Evolutionary conservation across 495 filamentous ascomycete genomes (phyloP).

Genomic region (Daldinia decipiens): DNA sequence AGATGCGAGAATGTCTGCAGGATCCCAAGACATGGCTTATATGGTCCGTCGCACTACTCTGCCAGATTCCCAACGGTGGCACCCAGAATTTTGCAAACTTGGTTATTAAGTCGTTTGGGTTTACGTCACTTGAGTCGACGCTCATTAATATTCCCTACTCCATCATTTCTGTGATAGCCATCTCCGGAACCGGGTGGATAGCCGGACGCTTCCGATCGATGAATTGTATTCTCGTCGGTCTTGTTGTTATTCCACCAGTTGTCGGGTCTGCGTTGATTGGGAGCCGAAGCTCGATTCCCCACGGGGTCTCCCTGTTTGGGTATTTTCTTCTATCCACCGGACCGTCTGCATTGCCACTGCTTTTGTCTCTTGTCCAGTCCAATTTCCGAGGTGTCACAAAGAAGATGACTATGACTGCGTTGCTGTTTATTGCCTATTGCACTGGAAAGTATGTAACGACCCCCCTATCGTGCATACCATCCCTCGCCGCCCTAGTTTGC

Average conservation of each 20-base stretch:
- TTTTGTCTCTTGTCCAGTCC: slow-evolving; percentile 54
- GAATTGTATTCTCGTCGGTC: slow-evolving; percentile 52
- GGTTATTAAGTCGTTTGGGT: slow-evolving; percentile 55
- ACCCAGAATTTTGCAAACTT: slow-evolving; percentile 57
- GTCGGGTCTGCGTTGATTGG: slow-evolving; percentile 54
- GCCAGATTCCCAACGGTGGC: slow-evolving; percentile 59
- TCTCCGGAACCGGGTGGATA: slow-evolving; percentile 51
- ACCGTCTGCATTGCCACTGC: slow-evolving; percentile 47
- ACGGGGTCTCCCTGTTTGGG: slow-evolving; percentile 47
- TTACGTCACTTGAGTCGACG: slow-evolving; percentile 51
- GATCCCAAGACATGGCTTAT: slow-evolving; percentile 59
- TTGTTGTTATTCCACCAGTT: slow-evolving; percentile 52
- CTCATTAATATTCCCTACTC: slow-evolving; percentile 54
- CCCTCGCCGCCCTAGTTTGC: no score
- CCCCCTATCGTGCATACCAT: neutral
- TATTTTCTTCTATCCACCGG: slow-evolving; percentile 52
- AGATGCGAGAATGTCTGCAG: slow-evolving; percentile 51
- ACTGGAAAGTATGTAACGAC: slow-evolving; percentile 58
- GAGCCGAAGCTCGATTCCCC: slow-evolving; percentile 40
- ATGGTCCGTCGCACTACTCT: slow-evolving; percentile 51
- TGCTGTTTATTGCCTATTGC: slow-evolving; percentile 75
- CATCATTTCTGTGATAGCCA: slow-evolving; percentile 47
- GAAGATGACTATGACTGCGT: slow-evolving; percentile 71
- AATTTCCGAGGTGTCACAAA: slow-evolving; percentile 79
- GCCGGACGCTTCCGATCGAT: slow-evolving; percentile 53